Percentiles rank a stretch among this genome's conserved stretches.
These are phyloP conservation scores for Jaltomata sinuosa DNA, from an alignment of 257 asterid genomes.

Conservation along the genomic window DNA sequence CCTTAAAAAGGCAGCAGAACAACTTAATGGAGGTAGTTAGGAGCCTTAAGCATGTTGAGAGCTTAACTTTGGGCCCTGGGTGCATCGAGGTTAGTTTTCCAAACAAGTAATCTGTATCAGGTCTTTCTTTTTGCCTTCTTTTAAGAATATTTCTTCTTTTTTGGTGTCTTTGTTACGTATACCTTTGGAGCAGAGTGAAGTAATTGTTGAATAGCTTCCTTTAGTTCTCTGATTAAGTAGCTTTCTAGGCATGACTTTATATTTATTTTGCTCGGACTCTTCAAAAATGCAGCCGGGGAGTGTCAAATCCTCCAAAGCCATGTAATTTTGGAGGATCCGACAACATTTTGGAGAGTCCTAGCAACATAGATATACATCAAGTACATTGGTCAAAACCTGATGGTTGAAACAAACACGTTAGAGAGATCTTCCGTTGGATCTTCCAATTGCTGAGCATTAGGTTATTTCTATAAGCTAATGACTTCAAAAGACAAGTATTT, in stretches of 20 bases:
- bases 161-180: too few species aligned
- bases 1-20: neutral
- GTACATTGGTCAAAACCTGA: neutral
- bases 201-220: too few species aligned
- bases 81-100: slow-evolving; percentile 4
- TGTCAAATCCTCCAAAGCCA: too few species aligned
- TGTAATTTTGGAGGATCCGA: too few species aligned
- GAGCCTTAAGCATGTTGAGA: slow-evolving; percentile 2
- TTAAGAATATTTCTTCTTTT: too few species aligned
- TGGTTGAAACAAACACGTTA: neutral
- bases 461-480: neutral
- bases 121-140: neutral
- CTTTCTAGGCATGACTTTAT: too few species aligned
- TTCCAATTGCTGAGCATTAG: neutral
- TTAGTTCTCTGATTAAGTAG: too few species aligned
- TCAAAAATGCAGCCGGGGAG: too few species aligned
- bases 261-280: too few species aligned
- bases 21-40: neutral
- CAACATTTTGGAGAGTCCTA: too few species aligned
- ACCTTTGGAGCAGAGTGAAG: too few species aligned
- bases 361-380: neutral
- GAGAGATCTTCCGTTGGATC: neutral
- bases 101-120: too few species aligned
- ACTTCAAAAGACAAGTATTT: neutral
- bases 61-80: neutral